Percentiles rank a stretch among this genome's conserved stretches.
phyloP scores from a whole-genome alignment of 2,329 filamentous ascomycete genomes.

The Apiospora arundinis region DNA sequence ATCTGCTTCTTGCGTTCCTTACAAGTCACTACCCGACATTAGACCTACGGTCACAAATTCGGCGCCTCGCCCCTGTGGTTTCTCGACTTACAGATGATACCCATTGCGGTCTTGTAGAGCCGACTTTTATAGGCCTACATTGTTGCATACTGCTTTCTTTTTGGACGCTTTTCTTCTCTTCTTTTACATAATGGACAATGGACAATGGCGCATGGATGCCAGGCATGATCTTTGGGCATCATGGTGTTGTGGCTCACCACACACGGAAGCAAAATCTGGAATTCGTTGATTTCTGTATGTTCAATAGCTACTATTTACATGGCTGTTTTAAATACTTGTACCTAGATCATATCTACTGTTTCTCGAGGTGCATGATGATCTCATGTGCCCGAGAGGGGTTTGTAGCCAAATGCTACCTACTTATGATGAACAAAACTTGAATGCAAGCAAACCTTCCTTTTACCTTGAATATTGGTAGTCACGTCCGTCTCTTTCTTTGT shows the following conservation, averaged over 20 bases:
- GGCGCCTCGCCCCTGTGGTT: not conserved
- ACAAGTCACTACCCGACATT: not conserved
- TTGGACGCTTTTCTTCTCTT: not conserved
- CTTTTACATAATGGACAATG: constrained; percentile 4
- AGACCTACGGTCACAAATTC: not conserved
- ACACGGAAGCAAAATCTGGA: not conserved
- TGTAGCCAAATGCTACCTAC: not conserved
- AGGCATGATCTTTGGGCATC: not conserved
- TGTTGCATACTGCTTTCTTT: not conserved
- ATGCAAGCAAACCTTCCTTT: not conserved
- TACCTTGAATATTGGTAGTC: not conserved
- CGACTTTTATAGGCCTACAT: not conserved
- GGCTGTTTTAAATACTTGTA: not conserved
- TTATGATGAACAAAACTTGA: not conserved
- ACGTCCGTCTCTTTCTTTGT: not conserved
- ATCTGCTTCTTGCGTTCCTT: not conserved
- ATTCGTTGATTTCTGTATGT: not conserved
- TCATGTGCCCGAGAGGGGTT: not conserved
- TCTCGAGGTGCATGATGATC: not conserved
- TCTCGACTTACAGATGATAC: not conserved
- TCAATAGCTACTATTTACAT: not conserved
- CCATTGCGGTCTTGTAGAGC: not conserved
- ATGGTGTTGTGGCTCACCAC: not conserved
- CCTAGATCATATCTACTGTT: not conserved
- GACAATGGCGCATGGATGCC: not conserved